Percentiles rank a stretch among this genome's conserved stretches.
Evolutionary conservation across 2,329 filamentous ascomycete species (phyloP).

Genomic region (Fonsecaea pugnacius): DNA sequence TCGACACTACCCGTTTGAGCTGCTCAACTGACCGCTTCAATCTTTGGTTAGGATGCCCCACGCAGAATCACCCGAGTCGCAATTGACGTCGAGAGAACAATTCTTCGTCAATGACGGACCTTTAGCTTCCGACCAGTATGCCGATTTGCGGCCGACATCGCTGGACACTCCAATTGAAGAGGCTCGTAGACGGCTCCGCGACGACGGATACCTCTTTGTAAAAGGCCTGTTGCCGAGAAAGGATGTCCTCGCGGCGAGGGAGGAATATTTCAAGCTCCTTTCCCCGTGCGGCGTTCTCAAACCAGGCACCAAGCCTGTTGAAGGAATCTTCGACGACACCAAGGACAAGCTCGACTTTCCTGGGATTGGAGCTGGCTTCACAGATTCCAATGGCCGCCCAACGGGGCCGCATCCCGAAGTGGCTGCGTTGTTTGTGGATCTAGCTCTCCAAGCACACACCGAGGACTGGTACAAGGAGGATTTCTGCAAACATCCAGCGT

Average conservation of each 20-base stretch:
- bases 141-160: conserved; percentile 49
- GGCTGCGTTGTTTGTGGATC: conserved; percentile 53
- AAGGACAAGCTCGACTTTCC: conserved; percentile 53
- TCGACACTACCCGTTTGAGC: neutral
- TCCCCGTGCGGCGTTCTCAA: conserved; percentile 62
- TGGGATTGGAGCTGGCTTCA: conserved; percentile 59
- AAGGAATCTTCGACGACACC: conserved; percentile 58
- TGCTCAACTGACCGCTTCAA: neutral
- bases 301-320: conserved; percentile 55
- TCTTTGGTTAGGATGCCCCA: conserved; percentile 27
- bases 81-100: conserved; percentile 15
- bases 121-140: conserved; percentile 52
- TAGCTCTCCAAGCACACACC: conserved; percentile 60
- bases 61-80: conserved; percentile 15
- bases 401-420: conserved; percentile 45
- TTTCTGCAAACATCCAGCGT: conserved; percentile 58
- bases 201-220: conserved; percentile 61
- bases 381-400: conserved; percentile 52
- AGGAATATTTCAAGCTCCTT: conserved; percentile 60
- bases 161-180: conserved; percentile 54
- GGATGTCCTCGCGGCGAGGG: conserved; percentile 58
- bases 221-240: conserved; percentile 59
- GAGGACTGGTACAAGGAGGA: conserved; percentile 59
- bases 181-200: conserved; percentile 51
- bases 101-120: conserved; percentile 54